phyloP scores from a whole-genome alignment of 805 yeast genomes.

The Ogataea wickerhamii region DNA sequence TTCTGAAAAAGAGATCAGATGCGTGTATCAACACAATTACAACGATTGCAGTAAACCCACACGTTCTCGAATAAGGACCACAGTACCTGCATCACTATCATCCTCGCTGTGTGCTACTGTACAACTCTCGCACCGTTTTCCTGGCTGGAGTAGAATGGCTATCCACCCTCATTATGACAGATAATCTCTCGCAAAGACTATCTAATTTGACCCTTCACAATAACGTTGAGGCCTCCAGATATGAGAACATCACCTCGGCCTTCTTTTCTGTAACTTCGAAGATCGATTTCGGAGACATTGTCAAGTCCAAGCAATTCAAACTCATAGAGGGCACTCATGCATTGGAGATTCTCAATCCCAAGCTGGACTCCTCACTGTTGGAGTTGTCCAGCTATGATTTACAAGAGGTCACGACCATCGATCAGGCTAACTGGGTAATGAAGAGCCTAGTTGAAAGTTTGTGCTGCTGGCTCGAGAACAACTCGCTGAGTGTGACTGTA shows the following conservation, averaged over 20 bases:
- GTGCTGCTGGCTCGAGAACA: constrained; percentile 73
- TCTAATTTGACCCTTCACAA: constrained; percentile 5
- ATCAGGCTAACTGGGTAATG: constrained; percentile 47
- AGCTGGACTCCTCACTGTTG: constrained; percentile 77
- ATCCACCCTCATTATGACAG: no score
- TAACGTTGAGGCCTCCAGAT: constrained; percentile 7
- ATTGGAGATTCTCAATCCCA: constrained; percentile 66
- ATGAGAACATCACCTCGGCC: constrained; percentile 54
- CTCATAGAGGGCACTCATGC: constrained; percentile 86
- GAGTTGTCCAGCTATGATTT: constrained; percentile 44
- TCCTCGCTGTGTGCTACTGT: no score
- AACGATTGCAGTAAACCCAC: no score
- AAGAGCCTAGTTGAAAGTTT: constrained; percentile 52
- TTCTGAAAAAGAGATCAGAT: no score
- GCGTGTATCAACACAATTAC: no score
- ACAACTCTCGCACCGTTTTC: no score
- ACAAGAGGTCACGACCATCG: constrained; percentile 29
- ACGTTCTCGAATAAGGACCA: no score
- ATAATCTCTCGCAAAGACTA: constrained; percentile 5
- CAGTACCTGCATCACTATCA: no score
- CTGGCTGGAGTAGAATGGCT: no score
- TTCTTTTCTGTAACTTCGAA: constrained; percentile 37
- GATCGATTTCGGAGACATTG: constrained; percentile 48
- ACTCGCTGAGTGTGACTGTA: constrained; percentile 72
- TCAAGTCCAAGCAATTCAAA: constrained; percentile 56